These are phyloP conservation scores for Phytopythium chamaehyphon DNA, from an alignment of 352 stramenopile species.

Conservation along the genomic window DNA sequence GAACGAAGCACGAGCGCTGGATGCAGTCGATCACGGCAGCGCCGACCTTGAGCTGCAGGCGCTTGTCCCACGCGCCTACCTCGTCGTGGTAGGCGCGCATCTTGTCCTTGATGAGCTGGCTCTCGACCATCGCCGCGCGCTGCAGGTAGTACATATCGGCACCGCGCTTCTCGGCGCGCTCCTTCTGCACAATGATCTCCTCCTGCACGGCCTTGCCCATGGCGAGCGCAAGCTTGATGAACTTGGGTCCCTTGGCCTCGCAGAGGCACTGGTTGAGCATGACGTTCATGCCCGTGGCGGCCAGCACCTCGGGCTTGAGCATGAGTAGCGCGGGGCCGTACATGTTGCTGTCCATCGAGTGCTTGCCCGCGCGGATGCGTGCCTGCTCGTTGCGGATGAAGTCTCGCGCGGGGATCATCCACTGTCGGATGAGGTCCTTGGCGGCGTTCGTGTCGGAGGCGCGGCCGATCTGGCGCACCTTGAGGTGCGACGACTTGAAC, in stretches of 20 bases:
- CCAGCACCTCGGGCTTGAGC: constrained; percentile 46
- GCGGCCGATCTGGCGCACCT: constrained; percentile 42
- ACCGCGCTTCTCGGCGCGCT: constrained; percentile 24
- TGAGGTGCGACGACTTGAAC: constrained; percentile 39
- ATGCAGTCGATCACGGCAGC: constrained; percentile 74
- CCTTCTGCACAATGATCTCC: constrained; percentile 64
- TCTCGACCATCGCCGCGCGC: constrained; percentile 22
- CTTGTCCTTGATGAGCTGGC: constrained; percentile 27
- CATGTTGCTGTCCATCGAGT: constrained; percentile 70
- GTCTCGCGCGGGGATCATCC: constrained; percentile 35
- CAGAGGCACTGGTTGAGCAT: constrained; percentile 71
- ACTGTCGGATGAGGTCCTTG: constrained; percentile 60
- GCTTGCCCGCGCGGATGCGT: constrained; percentile 44
- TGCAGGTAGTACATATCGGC: constrained; percentile 31
- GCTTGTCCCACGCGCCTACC: constrained; percentile 83
- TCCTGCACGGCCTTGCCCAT: constrained; percentile 78
- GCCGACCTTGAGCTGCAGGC: constrained; percentile 89
- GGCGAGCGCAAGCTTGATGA: constrained; percentile 72
- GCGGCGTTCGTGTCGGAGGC: constrained; percentile 51
- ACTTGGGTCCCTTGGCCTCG: constrained; percentile 66
- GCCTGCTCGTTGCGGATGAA: constrained; percentile 48
- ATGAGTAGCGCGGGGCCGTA: constrained; percentile 69
- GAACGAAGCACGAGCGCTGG: constrained; percentile 76
- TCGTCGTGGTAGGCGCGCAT: constrained; percentile 67
- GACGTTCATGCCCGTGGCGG: constrained; percentile 57